Percentiles rank a stretch among this genome's conserved stretches.
Evolutionary conservation across 1,284 basidiomycete genomes (phyloP).

Genomic region (Rhodotorula sp.): DNA sequence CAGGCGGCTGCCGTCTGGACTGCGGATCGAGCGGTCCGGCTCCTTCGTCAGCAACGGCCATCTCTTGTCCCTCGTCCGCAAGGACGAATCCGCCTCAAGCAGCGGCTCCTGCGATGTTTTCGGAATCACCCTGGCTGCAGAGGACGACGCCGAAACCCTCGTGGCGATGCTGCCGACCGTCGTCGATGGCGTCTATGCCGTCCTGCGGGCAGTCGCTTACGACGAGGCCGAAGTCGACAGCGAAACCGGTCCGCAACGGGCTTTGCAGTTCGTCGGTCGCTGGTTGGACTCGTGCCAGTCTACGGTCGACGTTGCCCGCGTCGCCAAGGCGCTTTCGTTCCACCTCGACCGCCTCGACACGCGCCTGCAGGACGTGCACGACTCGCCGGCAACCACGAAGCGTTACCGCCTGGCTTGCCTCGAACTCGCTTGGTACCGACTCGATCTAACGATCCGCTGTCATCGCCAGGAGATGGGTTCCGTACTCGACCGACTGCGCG

Average conservation of each 20-base stretch:
- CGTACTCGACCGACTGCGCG: background rate
- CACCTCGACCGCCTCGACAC: slow-evolving; percentile 53
- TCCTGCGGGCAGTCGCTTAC: background rate
- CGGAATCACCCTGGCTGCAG: slow-evolving; percentile 50
- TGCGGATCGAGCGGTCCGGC: slow-evolving; percentile 53
- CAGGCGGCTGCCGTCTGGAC: slow-evolving; percentile 55
- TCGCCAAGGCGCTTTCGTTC: slow-evolving; percentile 47
- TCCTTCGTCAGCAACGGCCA: slow-evolving; percentile 61
- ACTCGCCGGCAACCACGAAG: slow-evolving; percentile 5
- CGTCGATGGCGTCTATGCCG: slow-evolving; percentile 53
- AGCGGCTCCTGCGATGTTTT: slow-evolving; percentile 15
- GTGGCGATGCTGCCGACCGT: slow-evolving; percentile 52
- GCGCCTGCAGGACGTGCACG: slow-evolving; percentile 49
- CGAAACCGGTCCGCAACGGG: background rate
- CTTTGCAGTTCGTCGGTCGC: slow-evolving; percentile 52
- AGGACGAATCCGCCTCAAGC: slow-evolving; percentile 19
- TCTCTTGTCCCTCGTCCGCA: slow-evolving; percentile 54
- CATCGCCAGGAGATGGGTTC: background rate
- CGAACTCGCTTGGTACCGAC: slow-evolving; percentile 21
- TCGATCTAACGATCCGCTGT: slow-evolving; percentile 22
- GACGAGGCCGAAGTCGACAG: background rate
- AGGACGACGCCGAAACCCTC: slow-evolving; percentile 52
- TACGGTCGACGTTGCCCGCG: slow-evolving; percentile 36
- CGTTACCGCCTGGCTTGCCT: slow-evolving; percentile 23
- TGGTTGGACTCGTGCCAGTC: slow-evolving; percentile 43